Evolutionary conservation across 805 yeast species (phyloP).

Genomic region (Saccharomycopsis sp.): DNA sequence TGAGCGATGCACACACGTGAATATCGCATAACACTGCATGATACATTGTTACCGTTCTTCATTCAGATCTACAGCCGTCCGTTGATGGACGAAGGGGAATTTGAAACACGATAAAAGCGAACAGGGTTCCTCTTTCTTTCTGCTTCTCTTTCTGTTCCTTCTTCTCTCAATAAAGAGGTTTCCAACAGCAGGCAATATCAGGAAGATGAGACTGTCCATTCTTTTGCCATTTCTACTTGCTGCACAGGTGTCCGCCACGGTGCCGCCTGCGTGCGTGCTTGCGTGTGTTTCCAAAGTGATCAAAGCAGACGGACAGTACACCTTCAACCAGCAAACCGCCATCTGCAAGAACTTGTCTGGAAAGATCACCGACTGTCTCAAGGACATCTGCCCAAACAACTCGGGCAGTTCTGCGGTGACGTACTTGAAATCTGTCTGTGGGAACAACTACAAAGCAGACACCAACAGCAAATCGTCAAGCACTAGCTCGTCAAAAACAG

Average conservation of each 20-base stretch:
- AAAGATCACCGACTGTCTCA: constrained; percentile 54
- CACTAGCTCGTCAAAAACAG: constrained; percentile 3
- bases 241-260: constrained; percentile 40
- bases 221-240: no score
- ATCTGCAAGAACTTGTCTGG: constrained; percentile 46
- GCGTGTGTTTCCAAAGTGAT: constrained; percentile 77
- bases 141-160: no score
- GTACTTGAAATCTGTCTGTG: constrained; percentile 50
- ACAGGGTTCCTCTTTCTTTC: no score
- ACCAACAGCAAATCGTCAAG: constrained; percentile 10
- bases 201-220: no score
- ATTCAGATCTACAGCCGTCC: no score
- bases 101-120: no score
- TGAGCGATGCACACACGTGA: no score
- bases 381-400: constrained; percentile 59
- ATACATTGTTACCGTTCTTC: no score
- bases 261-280: constrained; percentile 88
- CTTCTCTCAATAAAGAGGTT: no score
- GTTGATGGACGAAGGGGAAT: no score
- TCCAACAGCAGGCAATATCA: no score
- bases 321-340: constrained; percentile 16
- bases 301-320: constrained; percentile 25
- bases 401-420: constrained; percentile 47
- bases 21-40: no score
- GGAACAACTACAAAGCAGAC: constrained; percentile 28